A percentile compares a stretch with the other conserved stretches of the same genome.
Conservation (phyloP, 225 moss, liverwort and hornwort species). For the Physcomitrellopsis africana region DNA sequence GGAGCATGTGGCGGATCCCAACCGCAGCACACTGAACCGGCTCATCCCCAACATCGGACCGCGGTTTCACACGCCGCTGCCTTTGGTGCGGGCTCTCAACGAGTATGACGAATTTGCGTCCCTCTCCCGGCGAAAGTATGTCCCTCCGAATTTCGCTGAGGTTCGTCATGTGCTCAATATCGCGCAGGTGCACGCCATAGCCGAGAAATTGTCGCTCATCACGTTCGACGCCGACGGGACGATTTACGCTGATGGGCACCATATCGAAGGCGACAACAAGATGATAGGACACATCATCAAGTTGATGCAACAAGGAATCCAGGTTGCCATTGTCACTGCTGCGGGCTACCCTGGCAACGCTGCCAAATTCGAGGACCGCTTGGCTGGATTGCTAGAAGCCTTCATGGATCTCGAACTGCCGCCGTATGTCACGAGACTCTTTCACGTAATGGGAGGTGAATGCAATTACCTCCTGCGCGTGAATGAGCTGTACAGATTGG, state of each 20-base stretch:
- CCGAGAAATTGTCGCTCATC: constrained; percentile 56
- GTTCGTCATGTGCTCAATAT: no score
- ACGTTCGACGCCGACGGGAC: constrained; percentile 72
- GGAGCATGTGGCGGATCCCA: constrained; percentile 64
- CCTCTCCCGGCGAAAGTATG: constrained; percentile 60
- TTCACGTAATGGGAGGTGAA: constrained; percentile 59
- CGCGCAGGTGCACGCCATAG: constrained; percentile 46
- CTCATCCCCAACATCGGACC: constrained; percentile 55
- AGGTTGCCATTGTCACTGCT: constrained; percentile 49
- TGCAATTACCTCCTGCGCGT: constrained; percentile 42
- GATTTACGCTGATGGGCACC: constrained; percentile 35
- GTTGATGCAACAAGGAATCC: constrained; percentile 39
- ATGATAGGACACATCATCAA: constrained; percentile 38
- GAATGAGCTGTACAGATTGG: constrained; percentile 53
- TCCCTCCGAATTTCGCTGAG: constrained; percentile 66
- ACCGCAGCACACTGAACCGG: constrained; percentile 52
- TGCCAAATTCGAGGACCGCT: constrained; percentile 43
- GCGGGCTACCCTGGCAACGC: constrained; percentile 22
- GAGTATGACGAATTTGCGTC: constrained; percentile 75
- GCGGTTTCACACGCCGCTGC: constrained; percentile 61
- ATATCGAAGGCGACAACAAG: constrained; percentile 61
- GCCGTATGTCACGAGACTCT: constrained; percentile 48
- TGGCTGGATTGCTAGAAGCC: constrained; percentile 42
- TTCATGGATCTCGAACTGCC: constrained; percentile 58
- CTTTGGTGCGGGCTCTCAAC: constrained; percentile 61